Evolutionary conservation across 2,329 filamentous ascomycete species (phyloP).

Genomic region (Stagonosporopsis cucurbitacearum): DNA sequence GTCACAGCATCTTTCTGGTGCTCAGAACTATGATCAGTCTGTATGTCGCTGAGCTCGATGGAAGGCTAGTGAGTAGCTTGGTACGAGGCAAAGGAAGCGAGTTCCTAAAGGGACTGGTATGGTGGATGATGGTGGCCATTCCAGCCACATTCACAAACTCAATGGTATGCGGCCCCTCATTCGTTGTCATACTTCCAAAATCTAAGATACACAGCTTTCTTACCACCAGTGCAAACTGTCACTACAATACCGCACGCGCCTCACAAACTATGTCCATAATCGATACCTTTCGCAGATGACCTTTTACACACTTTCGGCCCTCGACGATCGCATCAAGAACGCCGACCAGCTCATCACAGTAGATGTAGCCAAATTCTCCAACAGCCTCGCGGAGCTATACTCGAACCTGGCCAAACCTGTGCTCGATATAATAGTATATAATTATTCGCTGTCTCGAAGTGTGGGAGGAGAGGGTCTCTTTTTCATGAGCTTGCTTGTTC

Average conservation of each 20-base stretch:
- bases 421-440: conserved; percentile 96
- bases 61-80: conserved; percentile 86
- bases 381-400: conserved; percentile 92
- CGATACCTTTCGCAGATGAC: conserved; percentile 97
- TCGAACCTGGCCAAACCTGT: conserved; percentile 95
- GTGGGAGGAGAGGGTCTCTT: conserved; percentile 97
- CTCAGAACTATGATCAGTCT: conserved; percentile 89
- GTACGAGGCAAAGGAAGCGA: conserved; percentile 91
- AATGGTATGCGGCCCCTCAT: conserved; percentile 69
- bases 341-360: conserved; percentile 97
- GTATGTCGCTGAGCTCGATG: conserved; percentile 96
- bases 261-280: conserved; percentile 95
- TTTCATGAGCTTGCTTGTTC: conserved; percentile 92
- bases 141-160: conserved; percentile 98
- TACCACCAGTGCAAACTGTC: conserved; percentile 97
- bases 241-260: conserved; percentile 86
- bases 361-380: conserved; percentile 95
- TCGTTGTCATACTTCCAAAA: not conserved
- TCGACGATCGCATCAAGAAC: conserved; percentile 98
- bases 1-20: conserved; percentile 92
- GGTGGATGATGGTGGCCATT: conserved; percentile 98
- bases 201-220: conserved; percentile 68
- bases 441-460: conserved; percentile 88
- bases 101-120: conserved; percentile 85
- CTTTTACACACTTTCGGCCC: conserved; percentile 92